phyloP scores from a whole-genome alignment of 345 rosid genomes.

The Anastatica hierochuntica region DNA sequence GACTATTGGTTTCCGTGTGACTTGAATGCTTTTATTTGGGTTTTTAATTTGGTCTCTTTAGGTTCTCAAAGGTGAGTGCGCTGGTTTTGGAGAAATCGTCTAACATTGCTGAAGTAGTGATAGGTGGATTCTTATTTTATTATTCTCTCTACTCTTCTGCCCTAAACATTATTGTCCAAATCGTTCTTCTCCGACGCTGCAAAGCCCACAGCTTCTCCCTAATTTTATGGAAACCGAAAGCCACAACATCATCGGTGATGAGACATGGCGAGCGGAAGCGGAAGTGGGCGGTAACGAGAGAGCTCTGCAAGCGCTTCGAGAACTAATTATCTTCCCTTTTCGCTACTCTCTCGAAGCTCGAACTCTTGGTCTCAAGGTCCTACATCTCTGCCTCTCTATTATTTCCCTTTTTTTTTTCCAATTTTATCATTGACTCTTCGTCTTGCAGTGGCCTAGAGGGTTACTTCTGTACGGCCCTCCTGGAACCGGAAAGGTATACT shows the following conservation, averaged over 20 bases:
- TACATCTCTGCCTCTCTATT: not conserved
- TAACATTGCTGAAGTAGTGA: too few species aligned
- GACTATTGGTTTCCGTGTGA: too few species aligned
- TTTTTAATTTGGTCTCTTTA: too few species aligned
- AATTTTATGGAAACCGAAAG: constrained; percentile 8
- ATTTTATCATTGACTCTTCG: not conserved
- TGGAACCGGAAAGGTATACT: constrained; percentile 98
- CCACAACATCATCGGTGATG: constrained; percentile 17
- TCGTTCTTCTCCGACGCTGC: not conserved
- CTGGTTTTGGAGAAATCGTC: too few species aligned
- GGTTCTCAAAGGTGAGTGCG: too few species aligned
- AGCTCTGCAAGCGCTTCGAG: constrained; percentile 77
- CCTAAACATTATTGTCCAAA: too few species aligned
- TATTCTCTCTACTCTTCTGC: too few species aligned
- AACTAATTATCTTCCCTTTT: constrained; percentile 69
- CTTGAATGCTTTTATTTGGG: too few species aligned
- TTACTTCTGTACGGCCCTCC: constrained; percentile 87
- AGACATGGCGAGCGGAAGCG: constrained; percentile 56
- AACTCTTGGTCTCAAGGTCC: constrained; percentile 73
- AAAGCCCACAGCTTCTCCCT: not conserved
- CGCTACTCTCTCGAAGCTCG: constrained; percentile 57
- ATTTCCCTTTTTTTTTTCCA: not conserved
- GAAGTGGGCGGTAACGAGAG: constrained; percentile 66
- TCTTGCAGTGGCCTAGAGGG: constrained; percentile 72
- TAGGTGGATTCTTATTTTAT: too few species aligned